Percentiles rank a stretch among this genome's conserved stretches.
Conservation (phyloP, 2,329 filamentous ascomycete genomes). For the Fonsecaea pugnacius region DNA sequence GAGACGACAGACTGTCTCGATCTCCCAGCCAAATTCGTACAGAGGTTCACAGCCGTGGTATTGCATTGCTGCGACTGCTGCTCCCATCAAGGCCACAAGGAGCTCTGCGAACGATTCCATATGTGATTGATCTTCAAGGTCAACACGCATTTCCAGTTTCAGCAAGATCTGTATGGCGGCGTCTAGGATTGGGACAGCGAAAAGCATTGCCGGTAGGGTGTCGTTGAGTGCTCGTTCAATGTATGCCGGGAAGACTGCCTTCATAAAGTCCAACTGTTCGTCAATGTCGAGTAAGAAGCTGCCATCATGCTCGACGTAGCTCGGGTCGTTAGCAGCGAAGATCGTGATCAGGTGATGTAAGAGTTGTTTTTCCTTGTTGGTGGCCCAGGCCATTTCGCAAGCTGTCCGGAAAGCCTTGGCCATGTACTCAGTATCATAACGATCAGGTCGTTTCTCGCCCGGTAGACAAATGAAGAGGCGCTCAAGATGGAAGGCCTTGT, state of each 20-base stretch:
- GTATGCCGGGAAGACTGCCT: slow-evolving; percentile 30
- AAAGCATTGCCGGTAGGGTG: slow-evolving; percentile 3
- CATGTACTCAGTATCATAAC: slow-evolving; percentile 6
- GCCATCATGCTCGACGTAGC: slow-evolving; percentile 27
- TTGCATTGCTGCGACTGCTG: slow-evolving; percentile 21
- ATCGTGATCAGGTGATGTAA: slow-evolving; percentile 10
- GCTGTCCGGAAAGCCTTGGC: slow-evolving; percentile 19
- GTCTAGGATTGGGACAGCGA: slow-evolving; percentile 14
- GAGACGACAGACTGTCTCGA: slow-evolving; percentile 12
- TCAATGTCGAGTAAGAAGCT: slow-evolving; percentile 23
- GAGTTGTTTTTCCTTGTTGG: slow-evolving; percentile 3
- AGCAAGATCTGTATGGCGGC: slow-evolving; percentile 11
- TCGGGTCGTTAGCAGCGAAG: slow-evolving; percentile 19
- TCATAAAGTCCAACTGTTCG: slow-evolving; percentile 29
- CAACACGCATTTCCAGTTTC: slow-evolving; percentile 23
- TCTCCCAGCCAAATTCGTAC: slow-evolving; percentile 1
- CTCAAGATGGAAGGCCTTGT: slow-evolving; percentile 20
- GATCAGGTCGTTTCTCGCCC: background rate
- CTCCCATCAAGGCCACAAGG: slow-evolving; percentile 13
- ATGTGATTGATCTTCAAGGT: slow-evolving; percentile 22
- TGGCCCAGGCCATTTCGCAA: slow-evolving; percentile 19
- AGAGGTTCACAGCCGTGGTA: background rate
- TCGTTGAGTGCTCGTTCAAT: slow-evolving; percentile 20
- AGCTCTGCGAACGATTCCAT: slow-evolving; percentile 29
- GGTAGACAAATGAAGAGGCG: slow-evolving; percentile 21